Base-by-base conservation (phyloP, 2,329 filamentous ascomycete genomes). In the Penicillium paneum region DNA sequence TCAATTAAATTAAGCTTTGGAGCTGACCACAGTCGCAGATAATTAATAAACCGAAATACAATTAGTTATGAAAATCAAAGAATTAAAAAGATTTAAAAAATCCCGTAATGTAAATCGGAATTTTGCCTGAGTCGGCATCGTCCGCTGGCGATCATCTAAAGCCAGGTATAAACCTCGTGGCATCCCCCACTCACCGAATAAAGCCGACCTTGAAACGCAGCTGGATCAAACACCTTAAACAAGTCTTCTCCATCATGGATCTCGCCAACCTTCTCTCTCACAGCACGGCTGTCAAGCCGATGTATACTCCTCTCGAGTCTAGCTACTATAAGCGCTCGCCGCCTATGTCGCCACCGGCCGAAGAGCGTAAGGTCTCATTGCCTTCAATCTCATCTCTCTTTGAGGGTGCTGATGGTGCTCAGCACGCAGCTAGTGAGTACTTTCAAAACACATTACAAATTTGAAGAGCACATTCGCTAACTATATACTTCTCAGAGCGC, bases 321-420 rank as follows among this genome's bases (percentile, higher is more conserved):
- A 64, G 63, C 17, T 65, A 66, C 31, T 64, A 64, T 52, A 64
- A 66, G 54, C 65, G 67, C 48, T 63, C 67, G 15, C 58, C 68
- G 19, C 73, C 74, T 35, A 63, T 74, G 6, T 76, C 73, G 13
- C 72, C 74, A 13, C 74, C 74, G 17, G 71, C 70, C n/a, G 73
- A 75, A 45, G 71, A 74, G 67, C 75, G 85, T 63, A 92, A 88
- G 76, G 94, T 89, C 68, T 96, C 91, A 47, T 79, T 97, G 54
- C 93, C 93, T 19, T 96, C 93, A 36, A 97, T 97, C 72, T 96
- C 91, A 35, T 93, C 91, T 72, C 82, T 97, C 54, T 81, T 97
- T 48, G 88, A 89, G 58, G 83, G 93, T 67, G 90, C 91, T 49
- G 90, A 94, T 74, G 85, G 85, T 64, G 86, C 81, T 17, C 64